Base-by-base conservation (phyloP, 2,329 filamentous ascomycete species). In the Arthrobotrys musiformis region DNA sequence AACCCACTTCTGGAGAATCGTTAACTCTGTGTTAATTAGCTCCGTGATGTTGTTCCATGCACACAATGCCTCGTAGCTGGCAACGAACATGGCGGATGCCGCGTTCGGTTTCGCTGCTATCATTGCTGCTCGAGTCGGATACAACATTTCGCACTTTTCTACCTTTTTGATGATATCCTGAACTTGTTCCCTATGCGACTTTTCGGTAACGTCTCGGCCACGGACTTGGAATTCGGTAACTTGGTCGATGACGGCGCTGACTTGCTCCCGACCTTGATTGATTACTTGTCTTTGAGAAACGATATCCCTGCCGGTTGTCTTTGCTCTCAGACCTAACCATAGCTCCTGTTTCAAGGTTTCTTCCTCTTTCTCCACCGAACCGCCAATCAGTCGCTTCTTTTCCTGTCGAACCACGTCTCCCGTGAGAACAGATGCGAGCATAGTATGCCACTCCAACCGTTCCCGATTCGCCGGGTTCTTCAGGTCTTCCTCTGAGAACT, bases 381-480 rank as follows among this genome's bases (percentile, higher is more conserved):
- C 91, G 52, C 93, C 94, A 80, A 96, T 95, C 81, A 99, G 84
- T 50, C 95, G 90, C 84, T 97, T 97, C 87, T 99, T 99, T 85
- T 99, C 95, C 84, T 99, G 95, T 81, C 93, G 93, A 72, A 99
- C 94, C 7, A 99, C 95, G 83, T 99, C 95, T 79, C 95, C 95
- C 0, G 94, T 97, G 80, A 99, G 85, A 2, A 99, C 95, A 13
- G 94, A 96, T 75, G 94, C 93, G 70, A 99, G 85, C 95, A 99
- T 99, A 2, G 93, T 93, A 84, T 99, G 94, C 95, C 95, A 99
- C 84, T 99, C 95, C 24, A 99, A 86, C 50, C 94, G 88, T 84
- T 98, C 95, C 78, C 94, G 88, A 82, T 94, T 97, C 79, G 90
- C 90, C 0, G 93, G 92, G 81, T 97, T 92, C 83, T 92, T 91